phyloP scores from a whole-genome alignment of 768 basidiomycete genomes.

The Pleurotus citrinopileatus region DNA sequence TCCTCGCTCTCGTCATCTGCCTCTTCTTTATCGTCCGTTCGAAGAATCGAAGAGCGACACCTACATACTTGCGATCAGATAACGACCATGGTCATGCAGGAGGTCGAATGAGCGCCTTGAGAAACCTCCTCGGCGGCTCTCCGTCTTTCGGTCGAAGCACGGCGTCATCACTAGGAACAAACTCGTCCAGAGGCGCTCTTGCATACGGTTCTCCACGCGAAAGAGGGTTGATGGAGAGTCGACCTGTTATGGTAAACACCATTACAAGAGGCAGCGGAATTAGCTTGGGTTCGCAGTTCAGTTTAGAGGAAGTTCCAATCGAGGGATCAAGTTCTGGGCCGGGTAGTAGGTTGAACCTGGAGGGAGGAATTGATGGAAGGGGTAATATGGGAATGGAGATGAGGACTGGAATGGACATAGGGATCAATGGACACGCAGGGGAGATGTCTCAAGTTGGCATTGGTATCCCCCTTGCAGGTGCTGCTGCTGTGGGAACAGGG shows the following conservation, averaged over 20 bases:
- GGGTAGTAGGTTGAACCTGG: neutral
- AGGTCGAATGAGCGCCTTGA: conserved; percentile 1
- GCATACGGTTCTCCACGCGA: neutral
- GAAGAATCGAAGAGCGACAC: neutral
- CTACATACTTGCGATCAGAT: neutral
- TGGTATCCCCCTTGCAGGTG: neutral
- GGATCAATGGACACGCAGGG: neutral
- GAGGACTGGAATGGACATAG: neutral
- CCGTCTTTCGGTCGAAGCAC: neutral
- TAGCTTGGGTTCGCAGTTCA: conserved; percentile 7
- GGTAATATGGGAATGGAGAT: neutral
- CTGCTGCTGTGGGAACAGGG: neutral
- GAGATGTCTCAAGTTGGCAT: neutral
- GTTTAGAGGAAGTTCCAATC: neutral
- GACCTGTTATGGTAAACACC: neutral
- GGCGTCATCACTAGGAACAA: neutral
- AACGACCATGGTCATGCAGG: neutral
- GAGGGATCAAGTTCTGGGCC: neutral
- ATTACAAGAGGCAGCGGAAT: neutral
- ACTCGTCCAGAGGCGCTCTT: neutral
- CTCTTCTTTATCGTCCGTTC: neutral
- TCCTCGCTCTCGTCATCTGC: neutral
- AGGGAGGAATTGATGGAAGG: neutral
- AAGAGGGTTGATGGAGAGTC: neutral
- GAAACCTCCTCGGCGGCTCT: neutral